phyloP scores from a whole-genome alignment of 441 rosid genomes.

The Codiaeum variegatum region DNA sequence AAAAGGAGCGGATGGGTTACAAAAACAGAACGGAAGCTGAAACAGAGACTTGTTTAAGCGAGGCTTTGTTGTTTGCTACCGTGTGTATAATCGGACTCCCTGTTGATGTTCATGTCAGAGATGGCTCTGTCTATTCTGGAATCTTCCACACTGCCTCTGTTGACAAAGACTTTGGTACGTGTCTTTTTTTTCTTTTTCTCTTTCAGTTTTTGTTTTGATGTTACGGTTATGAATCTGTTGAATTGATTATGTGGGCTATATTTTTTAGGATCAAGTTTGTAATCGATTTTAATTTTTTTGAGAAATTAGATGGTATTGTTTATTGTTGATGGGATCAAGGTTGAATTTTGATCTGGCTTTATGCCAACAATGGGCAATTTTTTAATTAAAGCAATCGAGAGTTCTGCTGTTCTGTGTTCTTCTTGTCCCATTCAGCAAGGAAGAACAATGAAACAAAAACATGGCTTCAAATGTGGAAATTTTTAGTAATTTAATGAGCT shows the following conservation, averaged over 20 bases:
- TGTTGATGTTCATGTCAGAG: conserved; percentile 71
- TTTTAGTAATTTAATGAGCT: neutral
- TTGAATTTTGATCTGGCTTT: conserved; percentile 25
- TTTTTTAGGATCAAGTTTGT: conserved; percentile 13
- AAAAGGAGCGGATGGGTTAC: conserved; percentile 40
- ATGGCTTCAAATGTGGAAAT: neutral
- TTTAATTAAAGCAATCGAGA: neutral
- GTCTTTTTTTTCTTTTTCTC: neutral
- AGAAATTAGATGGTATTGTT: conserved; percentile 16
- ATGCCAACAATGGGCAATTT: neutral
- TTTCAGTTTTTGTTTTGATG: neutral
- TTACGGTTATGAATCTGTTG: conserved; percentile 7
- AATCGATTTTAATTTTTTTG: conserved; percentile 22
- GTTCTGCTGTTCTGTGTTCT: neutral
- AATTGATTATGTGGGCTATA: conserved; percentile 12
- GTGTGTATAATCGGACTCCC: conserved; percentile 67
- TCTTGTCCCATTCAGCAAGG: neutral
- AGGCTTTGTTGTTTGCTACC: conserved; percentile 58
- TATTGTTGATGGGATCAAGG: conserved; percentile 17
- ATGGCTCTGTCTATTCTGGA: conserved; percentile 78
- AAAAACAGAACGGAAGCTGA: conserved; percentile 45
- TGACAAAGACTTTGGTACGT: conserved; percentile 55
- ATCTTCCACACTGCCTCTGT: conserved; percentile 68
- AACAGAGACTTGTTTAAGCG: conserved; percentile 35
- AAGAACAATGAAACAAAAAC: neutral